Evolutionary conservation across 1,139 yeast genomes (phyloP), one percentile per base, ranked within the genome.

Genomic region (Geotrichum aggregatum): DNA sequence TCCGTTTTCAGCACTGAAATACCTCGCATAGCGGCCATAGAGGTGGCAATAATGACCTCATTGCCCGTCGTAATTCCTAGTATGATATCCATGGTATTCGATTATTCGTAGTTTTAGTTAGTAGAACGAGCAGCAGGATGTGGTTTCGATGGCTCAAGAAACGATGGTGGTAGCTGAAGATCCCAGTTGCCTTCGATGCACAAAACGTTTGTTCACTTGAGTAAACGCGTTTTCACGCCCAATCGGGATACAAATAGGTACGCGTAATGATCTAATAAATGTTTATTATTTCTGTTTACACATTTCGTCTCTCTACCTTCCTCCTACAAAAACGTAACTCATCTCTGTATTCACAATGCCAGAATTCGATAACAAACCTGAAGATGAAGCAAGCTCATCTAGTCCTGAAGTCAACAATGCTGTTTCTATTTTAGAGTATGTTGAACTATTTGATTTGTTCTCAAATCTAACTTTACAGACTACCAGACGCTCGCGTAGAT

Each of bases 11-110:
- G 75, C 44, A 92, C 80, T 10, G 97, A 86, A 58, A 94, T 89
- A 55, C 98, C 98, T 64, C 98, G 80, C 16, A 96, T 87, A 53
- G 85, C 87, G 3, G 98, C 96, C 69, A 86, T 88, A 19, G 97
- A 89, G 16, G 98, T 87, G 65, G 96, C 97, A 56, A 91, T 71
- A 58, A 92, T 76, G 41, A 92, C 95, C 56, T 83, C 77, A 64
- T 88, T 95, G 63, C 80, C 75, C 38, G 91, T 86, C 65, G 80
- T 84, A 63, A 92, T 84, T 55, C 98, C 98, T 62, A 92, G 75
- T 56, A 91, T 75, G 64, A 91, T 83, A 75, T 92, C 98, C 98
- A 92, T 89, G 53, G 53, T 63, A 30, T 34, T 55, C 22, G 19
- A 11, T 44, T 8, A 36, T 14, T 54, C 47, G 45, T n/a, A 31